A percentile compares a stretch with the other conserved stretches of the same genome.
Evolutionary conservation across 352 stramenopile species (phyloP).

Genomic region (Peronosclerospora sorghi): DNA sequence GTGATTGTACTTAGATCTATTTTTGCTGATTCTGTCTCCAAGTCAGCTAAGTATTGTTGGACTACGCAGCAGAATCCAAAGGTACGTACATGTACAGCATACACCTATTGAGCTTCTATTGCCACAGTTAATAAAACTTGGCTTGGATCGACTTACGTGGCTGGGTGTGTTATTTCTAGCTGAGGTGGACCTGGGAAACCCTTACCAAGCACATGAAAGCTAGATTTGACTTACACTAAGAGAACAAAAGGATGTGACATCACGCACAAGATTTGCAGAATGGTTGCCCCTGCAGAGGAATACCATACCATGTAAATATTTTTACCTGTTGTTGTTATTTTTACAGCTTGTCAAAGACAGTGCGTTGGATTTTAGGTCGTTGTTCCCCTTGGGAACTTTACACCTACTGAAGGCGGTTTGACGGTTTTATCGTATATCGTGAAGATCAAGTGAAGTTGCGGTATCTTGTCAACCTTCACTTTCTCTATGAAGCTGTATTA

Average conservation of each 20-base stretch:
- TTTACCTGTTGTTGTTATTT: neutral
- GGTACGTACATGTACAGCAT: too few relatives aligned
- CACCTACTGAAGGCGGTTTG: constrained; percentile 33
- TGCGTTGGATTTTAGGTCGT: constrained; percentile 17
- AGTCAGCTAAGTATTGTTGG: constrained; percentile 81
- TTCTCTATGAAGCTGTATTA: constrained; percentile 27
- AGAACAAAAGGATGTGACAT: constrained; percentile 30
- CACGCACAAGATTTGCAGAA: constrained; percentile 37
- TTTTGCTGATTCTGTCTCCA: constrained; percentile 77
- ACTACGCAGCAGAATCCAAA: constrained; percentile 44
- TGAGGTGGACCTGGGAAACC: constrained; percentile 47
- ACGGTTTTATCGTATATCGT: constrained; percentile 68
- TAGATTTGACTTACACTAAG: constrained; percentile 44
- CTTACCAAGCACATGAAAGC: constrained; percentile 33
- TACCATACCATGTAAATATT: constrained; percentile 32
- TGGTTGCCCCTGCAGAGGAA: constrained; percentile 33
- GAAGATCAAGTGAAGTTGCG: constrained; percentile 54
- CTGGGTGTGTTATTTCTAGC: constrained; percentile 50
- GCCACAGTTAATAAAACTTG: neutral
- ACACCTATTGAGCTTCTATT: neutral
- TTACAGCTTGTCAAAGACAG: neutral
- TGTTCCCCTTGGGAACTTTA: constrained; percentile 46
- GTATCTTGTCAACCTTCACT: constrained; percentile 47
- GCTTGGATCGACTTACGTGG: neutral
- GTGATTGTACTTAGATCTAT: constrained; percentile 57